phyloP scores from a whole-genome alignment of 495 filamentous ascomycete species.

The Neohortaea acidophila region DNA sequence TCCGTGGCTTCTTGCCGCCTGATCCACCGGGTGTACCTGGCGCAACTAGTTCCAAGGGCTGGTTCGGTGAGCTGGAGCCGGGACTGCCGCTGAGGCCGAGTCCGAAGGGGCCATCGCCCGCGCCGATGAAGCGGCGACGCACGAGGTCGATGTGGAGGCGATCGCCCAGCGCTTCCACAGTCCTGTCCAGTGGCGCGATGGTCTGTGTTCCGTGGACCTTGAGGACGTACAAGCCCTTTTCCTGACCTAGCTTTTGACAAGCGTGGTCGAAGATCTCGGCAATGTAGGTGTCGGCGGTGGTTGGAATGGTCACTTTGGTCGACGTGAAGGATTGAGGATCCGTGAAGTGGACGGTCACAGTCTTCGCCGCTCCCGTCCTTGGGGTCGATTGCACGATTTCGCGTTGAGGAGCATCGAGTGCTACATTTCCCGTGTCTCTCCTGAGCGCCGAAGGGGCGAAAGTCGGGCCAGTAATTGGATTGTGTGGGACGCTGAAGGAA shows the following conservation, averaged over 20 bases:
- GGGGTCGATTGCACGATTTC: slow-evolving; percentile 40
- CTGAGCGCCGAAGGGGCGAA: slow-evolving; percentile 24
- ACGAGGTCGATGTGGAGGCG: slow-evolving; percentile 74
- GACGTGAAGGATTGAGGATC: slow-evolving; percentile 46
- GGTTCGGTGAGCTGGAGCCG: slow-evolving; percentile 66
- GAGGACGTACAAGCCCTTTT: slow-evolving; percentile 77
- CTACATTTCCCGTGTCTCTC: slow-evolving; percentile 30
- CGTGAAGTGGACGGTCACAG: slow-evolving; percentile 68
- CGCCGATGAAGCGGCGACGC: slow-evolving; percentile 68
- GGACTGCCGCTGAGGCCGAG: slow-evolving; percentile 64
- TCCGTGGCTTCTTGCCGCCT: slow-evolving; percentile 42
- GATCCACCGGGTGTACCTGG: slow-evolving; percentile 29
- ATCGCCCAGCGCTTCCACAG: slow-evolving; percentile 74
- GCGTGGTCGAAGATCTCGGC: slow-evolving; percentile 85
- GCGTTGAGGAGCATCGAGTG: slow-evolving; percentile 27
- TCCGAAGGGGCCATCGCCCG: slow-evolving; percentile 37
- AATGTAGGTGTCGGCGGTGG: slow-evolving; percentile 85
- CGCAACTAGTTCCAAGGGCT: slow-evolving; percentile 46
- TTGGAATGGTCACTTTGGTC: slow-evolving; percentile 54
- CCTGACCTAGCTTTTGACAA: slow-evolving; percentile 75
- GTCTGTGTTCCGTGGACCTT: slow-evolving; percentile 75
- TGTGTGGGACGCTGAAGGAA: slow-evolving; percentile 27
- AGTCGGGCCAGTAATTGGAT: slow-evolving; percentile 28
- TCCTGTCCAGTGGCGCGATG: slow-evolving; percentile 70
- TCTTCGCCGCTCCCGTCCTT: slow-evolving; percentile 65